These are phyloP conservation scores for Butyriboletus loyo DNA, from an alignment of 768 basidiomycete species.

Conservation along the genomic window DNA sequence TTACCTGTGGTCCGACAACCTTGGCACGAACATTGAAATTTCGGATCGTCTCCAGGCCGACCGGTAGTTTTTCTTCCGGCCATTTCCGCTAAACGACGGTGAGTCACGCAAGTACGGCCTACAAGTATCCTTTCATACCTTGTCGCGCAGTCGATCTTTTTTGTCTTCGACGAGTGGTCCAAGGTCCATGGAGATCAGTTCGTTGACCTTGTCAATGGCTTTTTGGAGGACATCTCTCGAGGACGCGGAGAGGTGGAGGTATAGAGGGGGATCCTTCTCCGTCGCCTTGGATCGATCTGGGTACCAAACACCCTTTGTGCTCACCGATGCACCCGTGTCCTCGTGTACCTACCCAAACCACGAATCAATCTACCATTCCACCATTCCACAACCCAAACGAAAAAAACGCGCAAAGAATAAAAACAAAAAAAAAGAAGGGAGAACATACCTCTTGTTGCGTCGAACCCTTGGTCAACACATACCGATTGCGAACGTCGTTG, in stretches of 20 bases:
- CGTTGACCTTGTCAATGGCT: conserved; percentile 71
- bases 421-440: neutral
- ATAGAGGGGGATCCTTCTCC: conserved; percentile 89
- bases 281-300: conserved; percentile 90
- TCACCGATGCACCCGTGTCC: conserved; percentile 88
- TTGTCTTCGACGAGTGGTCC: conserved; percentile 81
- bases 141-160: conserved; percentile 62
- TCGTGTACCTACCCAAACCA: conserved; percentile 71
- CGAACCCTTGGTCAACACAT: conserved; percentile 88
- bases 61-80: conserved; percentile 94
- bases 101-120: conserved; percentile 2
- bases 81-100: conserved; percentile 72
- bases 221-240: conserved; percentile 61
- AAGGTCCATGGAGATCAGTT: conserved; percentile 69
- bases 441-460: conserved; percentile 83
- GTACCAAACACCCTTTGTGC: conserved; percentile 95
- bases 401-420: neutral
- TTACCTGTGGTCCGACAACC: conserved; percentile 90
- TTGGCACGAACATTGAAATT: conserved; percentile 99
- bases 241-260: conserved; percentile 86
- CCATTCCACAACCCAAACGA: neutral
- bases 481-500: conserved; percentile 93
- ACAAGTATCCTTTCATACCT: conserved; percentile 38
- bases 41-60: conserved; percentile 84
- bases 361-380: neutral